phyloP scores from a whole-genome alignment of 2,329 filamentous ascomycete genomes.

The Claviceps capensis region DNA sequence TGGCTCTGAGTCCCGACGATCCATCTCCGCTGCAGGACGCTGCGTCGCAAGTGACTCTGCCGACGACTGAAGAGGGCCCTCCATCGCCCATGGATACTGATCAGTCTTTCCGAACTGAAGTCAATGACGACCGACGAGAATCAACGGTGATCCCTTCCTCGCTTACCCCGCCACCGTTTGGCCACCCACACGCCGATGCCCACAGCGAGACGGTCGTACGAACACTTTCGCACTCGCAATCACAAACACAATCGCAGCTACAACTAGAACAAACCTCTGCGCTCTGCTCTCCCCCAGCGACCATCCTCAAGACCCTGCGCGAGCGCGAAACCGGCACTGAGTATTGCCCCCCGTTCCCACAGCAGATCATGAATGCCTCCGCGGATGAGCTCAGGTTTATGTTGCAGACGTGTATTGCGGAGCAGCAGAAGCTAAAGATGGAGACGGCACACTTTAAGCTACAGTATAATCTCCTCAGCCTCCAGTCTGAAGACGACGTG shows the following conservation, averaged over 20 bases:
- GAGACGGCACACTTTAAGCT: conserved; percentile 82
- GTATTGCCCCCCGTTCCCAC: conserved; percentile 31
- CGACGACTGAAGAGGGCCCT: conserved; percentile 42
- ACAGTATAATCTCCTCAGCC: conserved; percentile 70
- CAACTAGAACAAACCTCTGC: conserved; percentile 25
- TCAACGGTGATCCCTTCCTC: conserved; percentile 41
- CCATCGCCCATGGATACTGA: conserved; percentile 36
- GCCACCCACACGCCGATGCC: conserved; percentile 29
- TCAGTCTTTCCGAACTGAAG: conserved; percentile 36
- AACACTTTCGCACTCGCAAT: conserved; percentile 21
- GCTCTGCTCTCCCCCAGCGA: conserved; percentile 42
- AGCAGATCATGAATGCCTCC: conserved; percentile 38
- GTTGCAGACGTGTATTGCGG: conserved; percentile 39
- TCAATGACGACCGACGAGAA: conserved; percentile 30
- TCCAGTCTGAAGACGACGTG: conserved; percentile 73
- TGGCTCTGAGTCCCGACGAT: conserved; percentile 21
- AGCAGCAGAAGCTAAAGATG: conserved; percentile 55
- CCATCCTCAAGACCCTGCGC: conserved; percentile 23
- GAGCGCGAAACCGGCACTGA: conserved; percentile 21
- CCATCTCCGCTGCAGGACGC: conserved; percentile 19
- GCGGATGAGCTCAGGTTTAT: conserved; percentile 42
- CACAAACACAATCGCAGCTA: no score
- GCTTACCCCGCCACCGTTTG: conserved; percentile 41
- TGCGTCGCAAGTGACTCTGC: conserved; percentile 39
- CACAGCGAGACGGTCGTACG: conserved; percentile 15